These are phyloP conservation scores for Globisporangium mamillatum DNA, from an alignment of 352 stramenopile genomes.

Conservation along the genomic window DNA sequence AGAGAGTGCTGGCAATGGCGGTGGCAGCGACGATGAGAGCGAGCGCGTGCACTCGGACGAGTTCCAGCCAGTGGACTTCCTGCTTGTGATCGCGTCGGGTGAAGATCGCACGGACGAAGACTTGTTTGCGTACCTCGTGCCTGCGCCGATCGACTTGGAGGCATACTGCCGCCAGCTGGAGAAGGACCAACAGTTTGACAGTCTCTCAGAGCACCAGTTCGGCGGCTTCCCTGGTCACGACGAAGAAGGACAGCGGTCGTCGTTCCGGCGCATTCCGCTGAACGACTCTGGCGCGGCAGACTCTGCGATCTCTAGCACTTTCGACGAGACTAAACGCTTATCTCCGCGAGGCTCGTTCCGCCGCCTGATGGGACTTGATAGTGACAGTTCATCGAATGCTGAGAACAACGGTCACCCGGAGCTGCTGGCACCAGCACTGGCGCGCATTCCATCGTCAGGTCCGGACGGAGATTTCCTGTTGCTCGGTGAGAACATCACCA, in stretches of 20 bases:
- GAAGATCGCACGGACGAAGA: conserved; percentile 85
- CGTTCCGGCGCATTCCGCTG: conserved; percentile 9
- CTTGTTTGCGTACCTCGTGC: conserved; percentile 73
- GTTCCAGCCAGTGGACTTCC: conserved; percentile 59
- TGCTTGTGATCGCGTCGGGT: conserved; percentile 81
- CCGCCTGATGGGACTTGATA: conserved; percentile 40
- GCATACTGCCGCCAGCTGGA: conserved; percentile 76
- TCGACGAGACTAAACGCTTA: conserved; percentile 26
- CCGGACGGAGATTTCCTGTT: conserved; percentile 50
- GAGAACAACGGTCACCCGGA: conserved; percentile 9
- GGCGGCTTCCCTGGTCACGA: conserved; percentile 6
- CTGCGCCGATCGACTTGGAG: conserved; percentile 77
- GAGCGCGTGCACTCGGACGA: neutral
- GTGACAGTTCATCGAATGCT: conserved; percentile 10
- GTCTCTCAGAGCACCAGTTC: neutral
- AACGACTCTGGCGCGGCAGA: conserved; percentile 25
- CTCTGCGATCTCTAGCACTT: conserved; percentile 20
- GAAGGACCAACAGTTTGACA: conserved; percentile 36
- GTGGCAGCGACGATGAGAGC: conserved; percentile 7
- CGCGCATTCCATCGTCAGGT: conserved; percentile 35
- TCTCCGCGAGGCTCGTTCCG: conserved; percentile 49
- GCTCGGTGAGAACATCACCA: conserved; percentile 65
- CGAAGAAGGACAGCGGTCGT: neutral
- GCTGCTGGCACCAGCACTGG: conserved; percentile 24
- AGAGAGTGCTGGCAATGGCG: neutral